A percentile compares a stretch with the other conserved stretches of the same genome.
These are phyloP conservation scores for Dioscorea dumetorum DNA, from an alignment of 106 monocot genomes.

Conservation along the genomic window DNA sequence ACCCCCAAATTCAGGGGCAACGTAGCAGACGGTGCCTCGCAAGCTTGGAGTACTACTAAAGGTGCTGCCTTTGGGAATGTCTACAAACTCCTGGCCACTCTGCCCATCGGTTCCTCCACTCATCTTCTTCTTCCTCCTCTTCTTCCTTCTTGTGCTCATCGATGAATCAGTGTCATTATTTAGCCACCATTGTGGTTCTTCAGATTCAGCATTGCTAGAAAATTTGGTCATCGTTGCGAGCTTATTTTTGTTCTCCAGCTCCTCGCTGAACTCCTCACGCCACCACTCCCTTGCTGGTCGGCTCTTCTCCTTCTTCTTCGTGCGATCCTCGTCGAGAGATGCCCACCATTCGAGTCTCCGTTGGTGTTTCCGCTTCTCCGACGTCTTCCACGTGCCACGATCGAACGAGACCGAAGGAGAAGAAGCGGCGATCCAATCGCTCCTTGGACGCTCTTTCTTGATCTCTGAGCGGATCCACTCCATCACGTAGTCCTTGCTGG, in stretches of 20 bases:
- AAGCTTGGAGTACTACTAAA: constrained; percentile 96
- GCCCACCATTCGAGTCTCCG: constrained; percentile 52
- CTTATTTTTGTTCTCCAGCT: constrained; percentile 67
- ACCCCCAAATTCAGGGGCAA: constrained; percentile 77
- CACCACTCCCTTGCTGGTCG: constrained; percentile 74
- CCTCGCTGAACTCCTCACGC: constrained; percentile 88
- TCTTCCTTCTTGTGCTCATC: constrained; percentile 20
- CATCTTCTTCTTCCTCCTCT: constrained; percentile 25
- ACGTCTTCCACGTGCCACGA: constrained; percentile 20
- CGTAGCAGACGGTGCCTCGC: constrained; percentile 94
- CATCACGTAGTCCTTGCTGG: constrained; percentile 91
- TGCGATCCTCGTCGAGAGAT: constrained; percentile 34
- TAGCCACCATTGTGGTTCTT: constrained; percentile 52
- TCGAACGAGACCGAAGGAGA: constrained; percentile 4
- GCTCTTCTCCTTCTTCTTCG: constrained; percentile 40
- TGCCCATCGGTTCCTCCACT: constrained; percentile 40
- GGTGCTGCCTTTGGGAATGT: constrained; percentile 69
- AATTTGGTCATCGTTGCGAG: constrained; percentile 16
- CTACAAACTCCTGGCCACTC: constrained; percentile 53
- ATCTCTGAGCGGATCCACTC: constrained; percentile 95
- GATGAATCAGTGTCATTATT: constrained; percentile 30
- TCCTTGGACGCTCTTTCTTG: constrained; percentile 71
- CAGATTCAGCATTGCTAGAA: constrained; percentile 11
- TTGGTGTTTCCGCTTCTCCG: constrained; percentile 32
- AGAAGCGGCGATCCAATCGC: constrained; percentile 24